Percentiles rank a stretch among this genome's conserved stretches.
Evolutionary conservation across 305 asterid genomes (phyloP).

Genomic region (Fraxinus ornus): DNA sequence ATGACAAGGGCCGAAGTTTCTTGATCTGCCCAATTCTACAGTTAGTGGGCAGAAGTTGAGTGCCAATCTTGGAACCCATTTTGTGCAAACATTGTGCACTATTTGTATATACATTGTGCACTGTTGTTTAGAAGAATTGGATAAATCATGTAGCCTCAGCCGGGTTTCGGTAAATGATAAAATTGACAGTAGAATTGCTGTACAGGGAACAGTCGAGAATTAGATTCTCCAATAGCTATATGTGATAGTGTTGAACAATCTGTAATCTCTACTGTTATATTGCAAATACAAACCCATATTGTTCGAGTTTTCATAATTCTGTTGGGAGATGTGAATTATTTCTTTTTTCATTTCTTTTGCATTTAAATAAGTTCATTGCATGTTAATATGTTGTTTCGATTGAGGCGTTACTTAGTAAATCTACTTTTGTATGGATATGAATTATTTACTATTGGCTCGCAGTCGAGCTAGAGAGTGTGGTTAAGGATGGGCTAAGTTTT

Average conservation of each 20-base stretch:
- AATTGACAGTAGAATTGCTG: slow-evolving; percentile 22
- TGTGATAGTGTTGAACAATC: slow-evolving; percentile 12
- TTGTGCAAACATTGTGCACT: neutral
- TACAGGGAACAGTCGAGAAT: neutral
- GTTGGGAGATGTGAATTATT: neutral
- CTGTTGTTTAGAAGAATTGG: slow-evolving; percentile 36
- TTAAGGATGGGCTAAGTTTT: too few species aligned
- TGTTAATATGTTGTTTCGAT: neutral
- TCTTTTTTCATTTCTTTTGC: neutral
- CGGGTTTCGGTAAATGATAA: slow-evolving; percentile 16
- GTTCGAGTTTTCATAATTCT: neutral
- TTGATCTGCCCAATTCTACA: neutral
- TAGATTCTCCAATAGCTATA: slow-evolving; percentile 16
- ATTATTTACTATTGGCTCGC: neutral
- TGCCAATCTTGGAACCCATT: slow-evolving; percentile 7
- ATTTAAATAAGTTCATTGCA: neutral
- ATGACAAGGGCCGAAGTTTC: slow-evolving; percentile 19
- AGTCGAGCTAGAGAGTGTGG: too few species aligned
- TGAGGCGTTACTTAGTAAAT: neutral
- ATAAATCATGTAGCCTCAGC: slow-evolving; percentile 12
- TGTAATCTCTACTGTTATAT: slow-evolving; percentile 25
- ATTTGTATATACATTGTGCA: slow-evolving; percentile 8
- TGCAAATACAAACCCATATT: neutral
- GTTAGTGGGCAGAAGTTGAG: neutral
- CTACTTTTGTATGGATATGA: neutral